These are phyloP conservation scores for Suhomyces kilbournensis DNA, from an alignment of 805 yeast genomes.

Conservation along the genomic window DNA sequence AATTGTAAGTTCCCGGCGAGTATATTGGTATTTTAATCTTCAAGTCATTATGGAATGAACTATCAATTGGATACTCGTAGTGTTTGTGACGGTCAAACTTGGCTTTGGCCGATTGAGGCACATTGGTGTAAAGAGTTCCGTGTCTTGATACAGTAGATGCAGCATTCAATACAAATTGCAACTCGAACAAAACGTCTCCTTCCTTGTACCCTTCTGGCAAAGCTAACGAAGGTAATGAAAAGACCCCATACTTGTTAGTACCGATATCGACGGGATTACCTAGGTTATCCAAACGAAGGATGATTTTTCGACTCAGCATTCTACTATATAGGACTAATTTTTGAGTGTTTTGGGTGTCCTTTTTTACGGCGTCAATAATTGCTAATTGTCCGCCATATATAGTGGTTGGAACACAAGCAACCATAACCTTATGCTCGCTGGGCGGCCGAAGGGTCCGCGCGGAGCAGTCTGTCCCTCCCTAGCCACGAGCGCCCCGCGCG, in stretches of 20 bases:
- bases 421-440: neutral
- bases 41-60: slow-evolving; percentile 65
- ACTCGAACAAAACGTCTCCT: slow-evolving; percentile 43
- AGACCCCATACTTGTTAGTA: slow-evolving; percentile 44
- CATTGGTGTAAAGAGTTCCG: slow-evolving; percentile 72
- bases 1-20: slow-evolving; percentile 78
- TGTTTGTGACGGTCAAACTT: slow-evolving; percentile 58
- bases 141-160: slow-evolving; percentile 69
- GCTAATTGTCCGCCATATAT: neutral
- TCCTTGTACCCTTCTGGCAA: slow-evolving; percentile 27
- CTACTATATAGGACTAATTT: too few species aligned
- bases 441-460: neutral
- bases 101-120: slow-evolving; percentile 46
- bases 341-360: neutral
- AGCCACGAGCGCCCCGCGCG: neutral
- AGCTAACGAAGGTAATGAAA: slow-evolving; percentile 48
- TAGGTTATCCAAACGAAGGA: slow-evolving; percentile 43
- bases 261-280: slow-evolving; percentile 46
- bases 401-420: neutral
- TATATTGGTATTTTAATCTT: slow-evolving; percentile 58
- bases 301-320: slow-evolving; percentile 30
- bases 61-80: slow-evolving; percentile 46
- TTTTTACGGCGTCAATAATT: neutral
- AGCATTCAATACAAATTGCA: slow-evolving; percentile 68
- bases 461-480: neutral